These are phyloP conservation scores for Simplicillium sp. DNA, from an alignment of 2,329 filamentous ascomycete genomes.

Conservation along the genomic window DNA sequence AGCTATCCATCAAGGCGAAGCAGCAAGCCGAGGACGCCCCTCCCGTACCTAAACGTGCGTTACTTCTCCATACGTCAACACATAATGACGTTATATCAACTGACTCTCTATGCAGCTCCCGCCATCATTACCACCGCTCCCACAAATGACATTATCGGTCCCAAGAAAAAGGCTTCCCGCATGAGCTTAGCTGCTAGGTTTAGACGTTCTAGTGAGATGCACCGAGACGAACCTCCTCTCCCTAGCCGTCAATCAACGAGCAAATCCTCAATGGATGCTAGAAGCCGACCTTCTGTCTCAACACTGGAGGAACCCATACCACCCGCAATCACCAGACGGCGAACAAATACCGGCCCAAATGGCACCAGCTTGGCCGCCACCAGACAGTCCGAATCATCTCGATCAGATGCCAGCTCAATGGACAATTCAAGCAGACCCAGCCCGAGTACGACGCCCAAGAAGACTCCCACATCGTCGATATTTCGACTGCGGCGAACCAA, in stretches of 20 bases:
- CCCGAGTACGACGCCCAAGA: slow-evolving; percentile 51
- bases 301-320: slow-evolving; percentile 47
- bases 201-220: slow-evolving; percentile 40
- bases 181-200: slow-evolving; percentile 43
- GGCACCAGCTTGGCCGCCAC: slow-evolving; percentile 40
- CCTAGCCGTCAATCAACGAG: slow-evolving; percentile 12
- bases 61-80: slow-evolving; percentile 3
- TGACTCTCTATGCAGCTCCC: slow-evolving; percentile 37
- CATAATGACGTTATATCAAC: slow-evolving; percentile 16
- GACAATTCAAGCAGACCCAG: slow-evolving; percentile 53
- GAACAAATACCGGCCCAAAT: slow-evolving; percentile 17
- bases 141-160: slow-evolving; percentile 50
- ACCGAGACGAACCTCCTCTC: slow-evolving; percentile 14
- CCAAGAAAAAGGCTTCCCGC: slow-evolving; percentile 46
- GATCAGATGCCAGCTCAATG: slow-evolving; percentile 75
- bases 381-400: slow-evolving; percentile 63
- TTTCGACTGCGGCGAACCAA: slow-evolving; percentile 74
- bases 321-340: slow-evolving; percentile 18
- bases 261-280: slow-evolving; percentile 36
- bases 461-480: slow-evolving; percentile 58
- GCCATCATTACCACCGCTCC: slow-evolving; percentile 89
- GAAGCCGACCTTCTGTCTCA: slow-evolving; percentile 18
- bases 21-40: slow-evolving; percentile 51
- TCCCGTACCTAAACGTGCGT: slow-evolving; percentile 50
- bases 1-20: slow-evolving; percentile 68